Base-by-base conservation (phyloP, 192 early-diverging fungal species). In the Gamsiella multidivaricata region DNA sequence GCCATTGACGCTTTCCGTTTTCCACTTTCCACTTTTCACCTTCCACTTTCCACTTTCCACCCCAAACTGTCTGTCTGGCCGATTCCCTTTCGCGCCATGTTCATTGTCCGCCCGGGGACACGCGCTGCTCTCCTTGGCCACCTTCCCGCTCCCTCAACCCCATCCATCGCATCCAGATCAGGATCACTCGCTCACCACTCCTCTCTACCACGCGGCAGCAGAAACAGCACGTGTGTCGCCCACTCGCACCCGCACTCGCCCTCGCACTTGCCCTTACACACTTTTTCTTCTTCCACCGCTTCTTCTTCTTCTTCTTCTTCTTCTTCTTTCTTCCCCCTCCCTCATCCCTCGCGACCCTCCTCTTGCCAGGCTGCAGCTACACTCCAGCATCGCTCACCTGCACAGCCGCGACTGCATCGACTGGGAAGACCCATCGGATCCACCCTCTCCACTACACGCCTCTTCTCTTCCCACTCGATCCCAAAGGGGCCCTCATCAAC, bases 31-130 rank as follows among this genome's bases (percentile, higher is more conserved):
- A n/a, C n/a, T n/a, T n/a, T n/a, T n/a, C n/a, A n/a, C n/a, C n/a
- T n/a, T n/a, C n/a, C n/a, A n/a, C n/a, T n/a, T n/a, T n/a, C n/a
- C n/a, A n/a, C n/a, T n/a, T n/a, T n/a, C n/a, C n/a, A n/a, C n/a
- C n/a, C n/a, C n/a, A n/a, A n/a, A n/a, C n/a, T n/a, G n/a, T n/a
- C n/a, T n/a, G n/a, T n/a, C n/a, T n/a, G n/a, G n/a, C n/a, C n/a
- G n/a, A n/a, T n/a, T n/a, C n/a, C n/a, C n/a, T n/a, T n/a, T n/a
- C 57, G 41, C 62, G 53, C 65, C 64, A 76, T 76, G 72, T 76
- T 76, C 72, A 76, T 66, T 62, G 72, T 68, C 72, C 65, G 72
- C 70, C 54, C 53, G 47, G 23, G 72, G 72, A 76, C 65, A 53
- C 56, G 34, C 50, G 59, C 50, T n/a, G n/a, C n/a, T 47, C 47